These are phyloP conservation scores for Bruguiera sexangula DNA, from an alignment of 345 rosid species.

Conservation along the genomic window DNA sequence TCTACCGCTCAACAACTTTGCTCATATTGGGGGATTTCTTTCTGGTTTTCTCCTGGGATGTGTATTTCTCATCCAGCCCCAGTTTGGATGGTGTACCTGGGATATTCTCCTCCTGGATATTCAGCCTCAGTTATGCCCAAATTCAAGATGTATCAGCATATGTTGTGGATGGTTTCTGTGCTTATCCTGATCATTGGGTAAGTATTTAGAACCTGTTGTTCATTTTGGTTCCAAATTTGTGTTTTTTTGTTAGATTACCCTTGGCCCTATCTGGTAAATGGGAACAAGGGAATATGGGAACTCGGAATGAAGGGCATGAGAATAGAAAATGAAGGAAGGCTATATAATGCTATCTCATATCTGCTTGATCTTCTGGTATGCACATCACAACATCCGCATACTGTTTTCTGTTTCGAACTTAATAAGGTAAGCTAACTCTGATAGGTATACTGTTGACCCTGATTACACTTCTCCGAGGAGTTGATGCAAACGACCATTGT, in stretches of 20 bases:
- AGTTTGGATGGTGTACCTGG: constrained; percentile 70
- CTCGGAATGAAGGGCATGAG: background rate
- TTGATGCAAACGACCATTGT: constrained; percentile 82
- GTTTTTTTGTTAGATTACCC: background rate
- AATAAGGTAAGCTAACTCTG: background rate
- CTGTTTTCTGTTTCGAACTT: background rate
- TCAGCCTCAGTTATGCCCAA: constrained; percentile 35
- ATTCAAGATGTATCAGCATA: constrained; percentile 67
- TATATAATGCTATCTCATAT: too few species aligned
- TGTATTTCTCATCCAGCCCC: constrained; percentile 84
- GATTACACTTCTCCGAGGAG: constrained; percentile 70
- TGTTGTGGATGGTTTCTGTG: constrained; percentile 70
- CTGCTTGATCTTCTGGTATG: too few species aligned
- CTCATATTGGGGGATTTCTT: constrained; percentile 90
- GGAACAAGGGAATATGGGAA: background rate
- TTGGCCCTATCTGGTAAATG: background rate
- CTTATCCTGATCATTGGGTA: constrained; percentile 63
- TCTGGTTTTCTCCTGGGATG: constrained; percentile 87
- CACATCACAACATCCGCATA: background rate
- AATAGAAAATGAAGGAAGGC: too few species aligned
- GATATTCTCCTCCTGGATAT: constrained; percentile 39
- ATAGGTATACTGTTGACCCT: constrained; percentile 56
- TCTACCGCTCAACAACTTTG: constrained; percentile 93
- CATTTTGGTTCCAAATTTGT: background rate
- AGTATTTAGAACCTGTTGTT: constrained; percentile 21